These are phyloP conservation scores for Fusarium sambucinum DNA, from an alignment of 2,329 filamentous ascomycete species.

Conservation along the genomic window DNA sequence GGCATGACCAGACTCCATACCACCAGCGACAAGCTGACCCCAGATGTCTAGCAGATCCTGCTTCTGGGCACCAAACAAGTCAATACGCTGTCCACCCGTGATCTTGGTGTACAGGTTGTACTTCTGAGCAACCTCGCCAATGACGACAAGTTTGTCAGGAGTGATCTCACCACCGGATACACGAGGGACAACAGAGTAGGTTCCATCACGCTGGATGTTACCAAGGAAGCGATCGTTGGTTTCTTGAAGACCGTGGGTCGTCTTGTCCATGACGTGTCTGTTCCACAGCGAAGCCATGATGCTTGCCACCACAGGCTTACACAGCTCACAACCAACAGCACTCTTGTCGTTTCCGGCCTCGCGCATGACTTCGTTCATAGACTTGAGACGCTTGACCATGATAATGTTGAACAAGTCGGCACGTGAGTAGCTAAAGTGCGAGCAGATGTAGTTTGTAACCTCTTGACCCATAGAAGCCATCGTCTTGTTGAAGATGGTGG, in stretches of 20 bases:
- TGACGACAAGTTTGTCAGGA: slow-evolving; percentile 83
- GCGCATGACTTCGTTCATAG: slow-evolving; percentile 81
- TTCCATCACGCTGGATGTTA: slow-evolving; percentile 93
- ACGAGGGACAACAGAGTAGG: slow-evolving; percentile 87
- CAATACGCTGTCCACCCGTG: slow-evolving; percentile 90
- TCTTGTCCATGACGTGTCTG: slow-evolving; percentile 79
- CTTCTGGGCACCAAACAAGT: slow-evolving; percentile 92
- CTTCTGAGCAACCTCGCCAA: slow-evolving; percentile 86
- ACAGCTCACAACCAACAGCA: slow-evolving; percentile 86
- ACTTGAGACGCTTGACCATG: slow-evolving; percentile 81
- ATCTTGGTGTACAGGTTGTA: slow-evolving; percentile 91
- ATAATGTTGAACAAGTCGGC: slow-evolving; percentile 92
- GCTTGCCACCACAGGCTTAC: slow-evolving; percentile 84
- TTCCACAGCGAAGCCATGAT: slow-evolving; percentile 89
- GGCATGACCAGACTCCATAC: slow-evolving; percentile 90
- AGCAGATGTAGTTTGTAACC: slow-evolving; percentile 86
- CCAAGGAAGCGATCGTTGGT: slow-evolving; percentile 90
- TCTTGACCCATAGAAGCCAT: slow-evolving; percentile 89
- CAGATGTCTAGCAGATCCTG: slow-evolving; percentile 87
- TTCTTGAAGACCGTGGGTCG: slow-evolving; percentile 82
- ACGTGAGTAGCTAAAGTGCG: slow-evolving; percentile 85
- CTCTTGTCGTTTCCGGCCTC: slow-evolving; percentile 77
- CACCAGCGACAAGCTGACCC: slow-evolving; percentile 81
- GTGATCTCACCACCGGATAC: slow-evolving; percentile 89
- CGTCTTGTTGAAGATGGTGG: slow-evolving; percentile 89